Percentiles rank a stretch among this genome's conserved stretches.
Conservation (phyloP, 2,329 filamentous ascomycete species). For the Calonectria fujianensis region DNA sequence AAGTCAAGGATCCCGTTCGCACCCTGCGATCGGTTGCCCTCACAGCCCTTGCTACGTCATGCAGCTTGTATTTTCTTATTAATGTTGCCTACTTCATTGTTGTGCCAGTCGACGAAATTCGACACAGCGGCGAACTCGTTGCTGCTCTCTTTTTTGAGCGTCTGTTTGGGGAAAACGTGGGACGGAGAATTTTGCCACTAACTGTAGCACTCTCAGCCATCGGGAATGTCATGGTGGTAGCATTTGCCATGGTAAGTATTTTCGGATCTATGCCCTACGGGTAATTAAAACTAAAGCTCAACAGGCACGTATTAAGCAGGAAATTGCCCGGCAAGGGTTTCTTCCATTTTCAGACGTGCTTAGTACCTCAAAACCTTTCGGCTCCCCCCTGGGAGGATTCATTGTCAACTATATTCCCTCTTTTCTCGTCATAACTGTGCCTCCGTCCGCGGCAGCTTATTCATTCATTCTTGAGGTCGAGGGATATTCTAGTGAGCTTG, state of each 20-base stretch:
- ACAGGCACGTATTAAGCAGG: conserved; percentile 81
- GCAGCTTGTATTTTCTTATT: conserved; percentile 79
- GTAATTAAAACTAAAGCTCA: conserved; percentile 38
- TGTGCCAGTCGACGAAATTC: conserved; percentile 80
- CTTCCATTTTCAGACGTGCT: conserved; percentile 77
- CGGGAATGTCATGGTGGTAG: conserved; percentile 84
- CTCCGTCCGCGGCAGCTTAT: conserved; percentile 80
- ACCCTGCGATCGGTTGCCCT: conserved; percentile 79
- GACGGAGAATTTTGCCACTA: conserved; percentile 75
- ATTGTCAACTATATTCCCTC: conserved; percentile 82
- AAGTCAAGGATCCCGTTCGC: conserved; percentile 80
- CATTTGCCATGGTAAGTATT: conserved; percentile 78
- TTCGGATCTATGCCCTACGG: conserved; percentile 4
- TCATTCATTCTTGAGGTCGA: conserved; percentile 84
- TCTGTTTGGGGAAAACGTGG: conserved; percentile 76
- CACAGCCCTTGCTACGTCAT: conserved; percentile 76
- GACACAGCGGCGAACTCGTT: conserved; percentile 79
- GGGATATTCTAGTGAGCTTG: conserved; percentile 79
- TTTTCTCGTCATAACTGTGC: conserved; percentile 78
- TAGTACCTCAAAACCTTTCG: conserved; percentile 80
- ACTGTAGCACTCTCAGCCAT: conserved; percentile 80
- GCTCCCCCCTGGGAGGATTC: conserved; percentile 80
- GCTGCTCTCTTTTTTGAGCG: conserved; percentile 80
- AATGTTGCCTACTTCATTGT: conserved; percentile 79
- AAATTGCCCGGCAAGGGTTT: conserved; percentile 83